Evolutionary conservation across 768 basidiomycete species (phyloP).

Genomic region (Brasilioporus rufonigricans): DNA sequence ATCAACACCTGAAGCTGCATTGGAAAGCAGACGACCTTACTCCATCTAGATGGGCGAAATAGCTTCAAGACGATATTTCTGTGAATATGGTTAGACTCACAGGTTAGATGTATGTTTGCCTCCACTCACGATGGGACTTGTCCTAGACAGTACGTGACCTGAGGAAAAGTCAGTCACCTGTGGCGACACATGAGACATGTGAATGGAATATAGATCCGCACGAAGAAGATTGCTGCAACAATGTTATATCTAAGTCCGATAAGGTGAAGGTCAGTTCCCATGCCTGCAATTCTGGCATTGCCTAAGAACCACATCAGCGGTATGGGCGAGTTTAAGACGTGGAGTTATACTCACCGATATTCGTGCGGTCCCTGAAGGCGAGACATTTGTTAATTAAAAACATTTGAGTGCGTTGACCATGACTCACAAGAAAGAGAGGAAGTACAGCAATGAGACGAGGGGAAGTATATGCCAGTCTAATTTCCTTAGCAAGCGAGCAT

Average conservation of each 20-base stretch:
- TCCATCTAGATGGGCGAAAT: slow-evolving; percentile 33
- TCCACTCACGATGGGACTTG: slow-evolving; percentile 37
- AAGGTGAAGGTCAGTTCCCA: neutral
- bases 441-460: neutral
- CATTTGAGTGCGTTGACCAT: too few relatives aligned
- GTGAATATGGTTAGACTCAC: neutral
- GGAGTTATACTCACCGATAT: neutral
- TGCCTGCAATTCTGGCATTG: neutral
- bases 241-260: neutral
- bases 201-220: neutral
- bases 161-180: neutral
- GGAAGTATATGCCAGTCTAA: neutral
- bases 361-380: neutral
- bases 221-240: neutral
- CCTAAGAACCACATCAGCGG: neutral
- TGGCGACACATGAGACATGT: neutral
- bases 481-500: neutral
- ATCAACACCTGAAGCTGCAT: slow-evolving; percentile 1
- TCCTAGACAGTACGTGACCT: slow-evolving; percentile 35
- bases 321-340: neutral
- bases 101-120: neutral
- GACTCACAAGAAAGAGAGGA: neutral
- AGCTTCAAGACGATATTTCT: slow-evolving; percentile 39
- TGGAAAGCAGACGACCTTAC: slow-evolving; percentile 16
- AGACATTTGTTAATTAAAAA: neutral